Base-by-base conservation (phyloP, 352 stramenopile species). In the Phytophthora citricola region DNA sequence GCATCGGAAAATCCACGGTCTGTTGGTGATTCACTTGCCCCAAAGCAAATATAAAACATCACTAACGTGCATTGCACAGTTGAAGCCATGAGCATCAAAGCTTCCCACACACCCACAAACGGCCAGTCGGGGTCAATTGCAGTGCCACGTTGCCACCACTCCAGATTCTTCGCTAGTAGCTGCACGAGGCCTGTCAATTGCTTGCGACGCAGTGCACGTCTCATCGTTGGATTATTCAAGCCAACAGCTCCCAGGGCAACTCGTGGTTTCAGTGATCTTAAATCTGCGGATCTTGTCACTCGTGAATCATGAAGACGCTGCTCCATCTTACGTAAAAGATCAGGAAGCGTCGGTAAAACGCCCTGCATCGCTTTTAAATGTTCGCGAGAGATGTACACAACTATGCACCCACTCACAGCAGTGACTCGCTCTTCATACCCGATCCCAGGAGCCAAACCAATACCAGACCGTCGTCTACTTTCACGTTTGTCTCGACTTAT, bases 41-140 rank as follows among this genome's bases (percentile, higher is more conserved):
- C 82, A 36, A 90, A 83, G 45, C 78, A 89, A 12, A 73, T 64
- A 43, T 85, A 68, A 44, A 78, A 82, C 50, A 89, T 76, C 9
- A 90, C 79, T 5, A 82, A 52, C 1, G 65, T 56, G 12, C 66
- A 67, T 39, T 91, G 78, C 5, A 72, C 22, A 1, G 76, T 83
- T 36, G 76, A 87, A 0, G 69, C 59, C 9, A 67, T 26, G 17
- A 86, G 69, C 36, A 87, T 75, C 45, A 60, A 73, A 22, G 77
- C 68, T 46, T 91, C 78, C 83, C 83, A 91, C 4, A 78, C 10
- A 2, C 68, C 70, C 26, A 87, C 70, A n/a, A 79, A 79, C 4
- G 48, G 43, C 22, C 69, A 73, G 36, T 91, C 80, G 0, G 83
- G 83, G 34, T 91, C 77, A 17, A 91, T 73, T 14, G 75, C 74